These are phyloP conservation scores for Clavispora asparagi DNA, from an alignment of 805 yeast genomes.

Conservation along the genomic window DNA sequence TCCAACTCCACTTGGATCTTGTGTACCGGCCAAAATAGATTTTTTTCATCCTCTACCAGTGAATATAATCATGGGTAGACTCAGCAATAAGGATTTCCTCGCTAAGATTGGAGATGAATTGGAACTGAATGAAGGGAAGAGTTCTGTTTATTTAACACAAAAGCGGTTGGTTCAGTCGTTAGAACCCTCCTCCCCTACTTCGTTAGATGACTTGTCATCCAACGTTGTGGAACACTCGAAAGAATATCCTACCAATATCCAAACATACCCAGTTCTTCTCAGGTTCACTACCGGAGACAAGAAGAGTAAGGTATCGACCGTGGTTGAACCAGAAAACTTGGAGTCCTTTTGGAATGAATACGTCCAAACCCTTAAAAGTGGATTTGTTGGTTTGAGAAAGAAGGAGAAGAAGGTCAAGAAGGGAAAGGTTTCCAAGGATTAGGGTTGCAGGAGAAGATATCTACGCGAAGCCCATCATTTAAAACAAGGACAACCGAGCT, in stretches of 20 bases:
- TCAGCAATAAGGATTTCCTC: slow-evolving; percentile 29
- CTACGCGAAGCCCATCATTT: neutral
- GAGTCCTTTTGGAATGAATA: slow-evolving; percentile 77
- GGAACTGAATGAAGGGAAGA: slow-evolving; percentile 31
- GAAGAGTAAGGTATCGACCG: slow-evolving; percentile 61
- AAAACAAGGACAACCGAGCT: neutral
- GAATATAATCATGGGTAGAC: slow-evolving; percentile 22
- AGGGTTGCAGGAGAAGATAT: neutral
- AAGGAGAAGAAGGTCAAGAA: slow-evolving; percentile 69
- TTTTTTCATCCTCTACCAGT: neutral
- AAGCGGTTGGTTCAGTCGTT: slow-evolving; percentile 37
- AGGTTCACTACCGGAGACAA: slow-evolving; percentile 43
- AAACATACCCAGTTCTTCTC: slow-evolving; percentile 57
- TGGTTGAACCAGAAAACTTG: slow-evolving; percentile 56
- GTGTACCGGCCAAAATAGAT: neutral
- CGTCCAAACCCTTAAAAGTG: slow-evolving; percentile 60
- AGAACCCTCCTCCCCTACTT: slow-evolving; percentile 3
- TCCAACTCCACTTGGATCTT: neutral
- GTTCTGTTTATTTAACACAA: slow-evolving; percentile 57
- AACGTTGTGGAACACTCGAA: slow-evolving; percentile 22
- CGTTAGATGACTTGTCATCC: slow-evolving; percentile 27
- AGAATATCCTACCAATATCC: slow-evolving; percentile 17
- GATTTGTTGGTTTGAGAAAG: slow-evolving; percentile 72
- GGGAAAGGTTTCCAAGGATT: slow-evolving; percentile 28
- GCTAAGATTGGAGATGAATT: slow-evolving; percentile 13